Evolutionary conservation across 139 green algal species (phyloP).

Genomic region (Chlamydomonas incerta): DNA sequence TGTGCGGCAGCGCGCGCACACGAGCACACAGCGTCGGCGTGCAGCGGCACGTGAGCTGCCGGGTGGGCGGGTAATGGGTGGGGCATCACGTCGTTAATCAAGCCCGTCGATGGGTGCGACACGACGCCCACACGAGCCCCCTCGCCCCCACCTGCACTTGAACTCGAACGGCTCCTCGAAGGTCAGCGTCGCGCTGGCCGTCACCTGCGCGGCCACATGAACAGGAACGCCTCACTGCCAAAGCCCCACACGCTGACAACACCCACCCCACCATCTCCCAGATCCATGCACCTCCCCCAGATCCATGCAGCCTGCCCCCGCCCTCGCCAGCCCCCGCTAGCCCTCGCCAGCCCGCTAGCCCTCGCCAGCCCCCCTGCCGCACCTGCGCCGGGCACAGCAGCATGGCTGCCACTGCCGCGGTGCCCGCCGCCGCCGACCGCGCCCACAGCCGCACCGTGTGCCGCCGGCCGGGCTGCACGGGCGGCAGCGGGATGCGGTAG

Average conservation of each 20-base stretch:
- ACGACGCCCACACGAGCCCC: too few relatives aligned
- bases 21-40: too few relatives aligned
- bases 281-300: too few relatives aligned
- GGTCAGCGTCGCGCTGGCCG: constrained; percentile 26
- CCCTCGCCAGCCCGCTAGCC: background rate
- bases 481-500: constrained; percentile 44
- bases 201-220: constrained; percentile 22
- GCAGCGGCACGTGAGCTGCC: too few relatives aligned
- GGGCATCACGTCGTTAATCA: too few relatives aligned
- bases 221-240: too few relatives aligned
- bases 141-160: constrained; percentile 37
- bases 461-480: background rate
- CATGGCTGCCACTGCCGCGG: constrained; percentile 31
- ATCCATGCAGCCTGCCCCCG: too few relatives aligned
- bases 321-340: too few relatives aligned
- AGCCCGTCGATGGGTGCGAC: too few relatives aligned
- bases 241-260: too few relatives aligned
- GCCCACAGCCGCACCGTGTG: constrained; percentile 54
- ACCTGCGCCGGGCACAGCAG: constrained; percentile 58
- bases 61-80: too few relatives aligned
- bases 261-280: too few relatives aligned
- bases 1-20: background rate
- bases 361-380: background rate
- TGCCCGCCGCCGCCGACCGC: constrained; percentile 15
- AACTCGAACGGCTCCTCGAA: constrained; percentile 61